Conservation (phyloP, 805 yeast species). For the Yarrowia sp. region DNA sequence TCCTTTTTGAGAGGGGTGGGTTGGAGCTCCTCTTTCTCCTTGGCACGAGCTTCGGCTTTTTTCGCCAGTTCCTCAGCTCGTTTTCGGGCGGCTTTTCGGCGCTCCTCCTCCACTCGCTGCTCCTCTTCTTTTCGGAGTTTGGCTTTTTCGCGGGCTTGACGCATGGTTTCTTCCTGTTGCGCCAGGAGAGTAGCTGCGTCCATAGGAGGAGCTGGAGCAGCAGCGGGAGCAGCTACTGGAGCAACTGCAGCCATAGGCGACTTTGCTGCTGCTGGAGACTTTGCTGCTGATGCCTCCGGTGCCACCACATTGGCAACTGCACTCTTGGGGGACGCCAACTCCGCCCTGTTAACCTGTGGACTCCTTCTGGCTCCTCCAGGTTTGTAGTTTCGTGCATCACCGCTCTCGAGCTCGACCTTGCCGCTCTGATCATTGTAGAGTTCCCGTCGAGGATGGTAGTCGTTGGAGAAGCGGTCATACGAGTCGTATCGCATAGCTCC, state of each 20-base stretch:
- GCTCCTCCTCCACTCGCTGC: slow-evolving; percentile 35
- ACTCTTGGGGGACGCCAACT: background rate
- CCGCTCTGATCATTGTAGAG: slow-evolving; percentile 34
- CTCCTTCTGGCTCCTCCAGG: background rate
- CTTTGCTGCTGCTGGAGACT: background rate
- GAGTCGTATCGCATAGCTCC: slow-evolving; percentile 27
- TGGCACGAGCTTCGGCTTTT: slow-evolving; percentile 31
- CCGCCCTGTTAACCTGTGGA: slow-evolving; percentile 2
- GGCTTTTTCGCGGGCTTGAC: slow-evolving; percentile 38
- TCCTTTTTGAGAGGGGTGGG: background rate
- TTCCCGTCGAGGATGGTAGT: slow-evolving; percentile 33
- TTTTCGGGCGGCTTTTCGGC: slow-evolving; percentile 35
- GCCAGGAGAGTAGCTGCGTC: slow-evolving; percentile 29
- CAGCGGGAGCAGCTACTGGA: background rate
- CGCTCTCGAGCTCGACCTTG: slow-evolving; percentile 31
- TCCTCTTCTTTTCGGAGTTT: slow-evolving; percentile 41
- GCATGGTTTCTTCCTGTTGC: slow-evolving; percentile 41
- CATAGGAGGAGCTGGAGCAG: background rate
- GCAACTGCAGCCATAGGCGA: background rate
- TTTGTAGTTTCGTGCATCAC: slow-evolving; percentile 6
- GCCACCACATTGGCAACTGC: too few relatives aligned
- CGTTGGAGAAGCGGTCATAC: slow-evolving; percentile 33
- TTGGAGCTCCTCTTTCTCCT: slow-evolving; percentile 28
- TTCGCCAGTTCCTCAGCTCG: slow-evolving; percentile 38
- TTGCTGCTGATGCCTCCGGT: background rate